Evolutionary conservation across 306 rosid species (phyloP), one percentile per base, ranked within the genome.

Genomic region (Ochetophila trinervis): DNA sequence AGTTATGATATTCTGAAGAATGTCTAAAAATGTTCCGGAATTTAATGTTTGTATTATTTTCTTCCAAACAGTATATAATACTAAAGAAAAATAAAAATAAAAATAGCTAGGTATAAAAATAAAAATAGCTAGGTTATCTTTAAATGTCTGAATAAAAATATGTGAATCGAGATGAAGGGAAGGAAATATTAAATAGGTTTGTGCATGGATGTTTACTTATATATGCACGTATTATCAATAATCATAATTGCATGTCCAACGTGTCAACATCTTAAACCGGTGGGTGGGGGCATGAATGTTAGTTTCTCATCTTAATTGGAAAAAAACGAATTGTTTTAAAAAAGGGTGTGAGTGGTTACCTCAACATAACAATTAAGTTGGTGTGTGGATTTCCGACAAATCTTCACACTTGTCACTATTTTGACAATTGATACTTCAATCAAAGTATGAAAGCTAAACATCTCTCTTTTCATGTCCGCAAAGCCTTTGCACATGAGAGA

Each of bases 361-460:
- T 47, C 54, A 18, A 21, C 67, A 59, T 17, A 55, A 66, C 45
- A 15, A 52, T 53, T 4, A 57, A 54, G 4, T 44, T n/a, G n/a
- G 51, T 54, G 36, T 63, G 75, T 48, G 42, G 72, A 65, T 58
- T 63, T 44, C 75, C 68, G 72, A 73, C 78, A 52, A 13, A 8
- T 61, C 16, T 21, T 44, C 34, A 21, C 8, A 21, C 8, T 55
- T n/a, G 67, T 72, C 72, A 42, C 57, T 49, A 30, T 57, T 30
- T 67, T 8, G 57, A 30, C 63, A 32, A 15, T 44, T 62, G 62
- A 55, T 23, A 64, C 37, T 34, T 37, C 42, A 56, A 77, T 22
- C 20, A n/a, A n/a, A 53, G 45, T 19, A 60, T 59, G n/a, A 47
- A 55, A 72, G 35, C 56, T 35, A 12, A 58, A 13, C 40, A 32